Evolutionary conservation across 108 stramenopile species (phyloP).

Genomic region (Hondaea fermentalgiana): DNA sequence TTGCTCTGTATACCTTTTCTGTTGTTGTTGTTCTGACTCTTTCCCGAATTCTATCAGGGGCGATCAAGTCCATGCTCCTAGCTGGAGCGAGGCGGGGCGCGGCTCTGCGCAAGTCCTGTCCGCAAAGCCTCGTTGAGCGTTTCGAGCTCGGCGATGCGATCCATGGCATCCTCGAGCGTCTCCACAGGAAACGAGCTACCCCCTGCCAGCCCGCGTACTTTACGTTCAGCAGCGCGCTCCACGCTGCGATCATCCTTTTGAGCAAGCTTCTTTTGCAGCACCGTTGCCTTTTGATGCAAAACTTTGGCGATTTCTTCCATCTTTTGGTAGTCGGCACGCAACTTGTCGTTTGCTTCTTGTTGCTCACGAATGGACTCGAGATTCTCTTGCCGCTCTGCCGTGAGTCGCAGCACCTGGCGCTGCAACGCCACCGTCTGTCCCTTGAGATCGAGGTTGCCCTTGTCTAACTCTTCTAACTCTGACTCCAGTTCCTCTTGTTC

Average conservation of each 20-base stretch:
- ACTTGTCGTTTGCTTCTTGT: background rate
- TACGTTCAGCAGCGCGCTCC: background rate
- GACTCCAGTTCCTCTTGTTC: background rate
- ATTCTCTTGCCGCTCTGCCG: background rate
- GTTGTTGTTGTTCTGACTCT: no score
- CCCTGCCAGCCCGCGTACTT: background rate
- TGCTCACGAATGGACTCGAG: background rate
- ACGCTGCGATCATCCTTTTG: background rate
- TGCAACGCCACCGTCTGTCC: background rate
- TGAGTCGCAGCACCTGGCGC: slow-evolving; percentile 4
- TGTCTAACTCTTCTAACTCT: background rate
- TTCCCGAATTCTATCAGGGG: no score
- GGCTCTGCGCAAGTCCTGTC: background rate
- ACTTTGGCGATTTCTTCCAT: background rate
- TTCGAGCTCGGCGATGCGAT: slow-evolving; percentile 12
- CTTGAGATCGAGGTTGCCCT: background rate
- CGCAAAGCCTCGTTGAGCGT: background rate
- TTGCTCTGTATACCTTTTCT: no score
- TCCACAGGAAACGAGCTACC: background rate
- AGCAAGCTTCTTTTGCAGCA: background rate
- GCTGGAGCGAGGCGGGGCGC: no score
- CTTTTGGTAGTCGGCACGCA: background rate
- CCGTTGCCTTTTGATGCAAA: background rate
- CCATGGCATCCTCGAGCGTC: slow-evolving; percentile 1
- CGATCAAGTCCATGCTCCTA: no score